Percentiles rank a stretch among this genome's conserved stretches.
These are phyloP conservation scores for Calonectria hawksworthii DNA, from an alignment of 2,329 filamentous ascomycete species.

Conservation along the genomic window DNA sequence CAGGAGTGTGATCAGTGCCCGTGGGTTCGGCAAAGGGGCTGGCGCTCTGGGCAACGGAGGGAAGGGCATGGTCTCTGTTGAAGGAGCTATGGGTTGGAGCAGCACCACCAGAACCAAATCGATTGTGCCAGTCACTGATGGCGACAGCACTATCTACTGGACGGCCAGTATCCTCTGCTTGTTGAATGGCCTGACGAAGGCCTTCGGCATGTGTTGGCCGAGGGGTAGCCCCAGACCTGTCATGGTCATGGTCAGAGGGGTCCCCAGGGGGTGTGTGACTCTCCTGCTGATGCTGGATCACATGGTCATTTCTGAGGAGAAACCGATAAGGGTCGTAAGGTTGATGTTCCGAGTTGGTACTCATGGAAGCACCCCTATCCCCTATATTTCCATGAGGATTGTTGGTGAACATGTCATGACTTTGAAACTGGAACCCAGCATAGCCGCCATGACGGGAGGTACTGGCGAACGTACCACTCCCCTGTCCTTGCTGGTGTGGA, in stretches of 20 bases:
- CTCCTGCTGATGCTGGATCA: not conserved
- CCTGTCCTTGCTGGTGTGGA: not conserved
- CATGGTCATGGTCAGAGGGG: not conserved
- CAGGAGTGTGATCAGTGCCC: not conserved
- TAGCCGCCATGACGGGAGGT: not conserved
- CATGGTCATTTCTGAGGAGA: not conserved
- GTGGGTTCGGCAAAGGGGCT: not conserved
- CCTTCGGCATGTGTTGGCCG: not conserved
- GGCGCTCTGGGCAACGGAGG: not conserved
- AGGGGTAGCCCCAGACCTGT: not conserved
- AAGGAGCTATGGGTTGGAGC: not conserved
- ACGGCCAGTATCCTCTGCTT: not conserved
- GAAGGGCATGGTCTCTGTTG: not conserved
- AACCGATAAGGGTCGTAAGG: not conserved
- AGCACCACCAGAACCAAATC: not conserved
- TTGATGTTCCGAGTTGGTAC: not conserved
- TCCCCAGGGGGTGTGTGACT: not conserved
- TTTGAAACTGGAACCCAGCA: no score
- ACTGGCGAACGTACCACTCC: not conserved
- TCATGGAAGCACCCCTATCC: not conserved
- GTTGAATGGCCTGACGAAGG: not conserved
- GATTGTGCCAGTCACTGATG: not conserved
- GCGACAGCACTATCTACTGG: not conserved
- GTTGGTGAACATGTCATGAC: not conserved
- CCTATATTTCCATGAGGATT: not conserved